phyloP scores from a whole-genome alignment of 2,329 filamentous ascomycete species.

The Diaporthe nobilis region DNA sequence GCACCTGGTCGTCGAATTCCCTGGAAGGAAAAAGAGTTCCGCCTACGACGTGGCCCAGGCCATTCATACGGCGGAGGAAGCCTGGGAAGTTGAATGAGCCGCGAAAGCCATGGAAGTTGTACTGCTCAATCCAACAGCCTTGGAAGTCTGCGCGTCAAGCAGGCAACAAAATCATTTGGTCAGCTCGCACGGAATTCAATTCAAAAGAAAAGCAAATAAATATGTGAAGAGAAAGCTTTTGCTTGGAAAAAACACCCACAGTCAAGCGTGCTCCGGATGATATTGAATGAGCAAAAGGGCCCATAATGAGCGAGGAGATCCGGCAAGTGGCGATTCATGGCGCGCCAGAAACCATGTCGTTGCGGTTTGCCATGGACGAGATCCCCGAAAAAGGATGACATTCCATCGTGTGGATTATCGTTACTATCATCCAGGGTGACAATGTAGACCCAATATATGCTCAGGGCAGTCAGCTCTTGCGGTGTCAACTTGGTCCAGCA shows the following conservation, averaged over 20 bases:
- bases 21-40: not conserved
- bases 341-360: constrained; percentile 6
- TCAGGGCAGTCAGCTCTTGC: not conserved
- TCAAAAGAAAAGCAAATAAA: no score
- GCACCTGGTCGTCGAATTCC: not conserved
- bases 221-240: not conserved
- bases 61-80: not conserved
- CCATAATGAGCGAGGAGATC: not conserved
- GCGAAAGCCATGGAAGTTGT: not conserved
- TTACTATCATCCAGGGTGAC: not conserved
- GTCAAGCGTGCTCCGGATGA: not conserved
- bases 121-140: not conserved
- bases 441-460: constrained; percentile 3
- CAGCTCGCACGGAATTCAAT: no score
- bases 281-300: not conserved
- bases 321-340: not conserved
- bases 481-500: not conserved
- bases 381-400: not conserved
- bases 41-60: constrained; percentile 1
- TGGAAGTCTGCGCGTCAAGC: not conserved
- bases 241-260: not conserved
- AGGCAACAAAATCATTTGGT: not conserved
- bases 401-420: not conserved
- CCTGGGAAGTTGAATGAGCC: not conserved
- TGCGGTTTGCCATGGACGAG: not conserved